A percentile compares a stretch with the other conserved stretches of the same genome.
Evolutionary conservation across 2,329 filamentous ascomycete species (phyloP).

Genomic region (Penicillium sp.): DNA sequence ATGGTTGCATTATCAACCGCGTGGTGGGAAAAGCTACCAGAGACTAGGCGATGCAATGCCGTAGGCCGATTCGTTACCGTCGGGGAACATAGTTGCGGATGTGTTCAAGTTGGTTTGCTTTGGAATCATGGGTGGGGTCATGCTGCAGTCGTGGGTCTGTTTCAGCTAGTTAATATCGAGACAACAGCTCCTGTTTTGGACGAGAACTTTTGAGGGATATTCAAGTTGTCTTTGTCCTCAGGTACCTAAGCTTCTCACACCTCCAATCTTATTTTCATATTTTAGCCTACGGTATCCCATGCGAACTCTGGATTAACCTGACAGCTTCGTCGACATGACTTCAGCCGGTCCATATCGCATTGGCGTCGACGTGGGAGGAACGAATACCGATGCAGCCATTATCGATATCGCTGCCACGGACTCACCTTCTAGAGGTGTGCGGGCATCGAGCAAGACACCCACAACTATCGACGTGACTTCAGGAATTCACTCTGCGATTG

Average conservation of each 20-base stretch:
- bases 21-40: background rate
- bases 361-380: constrained; percentile 47
- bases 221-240: too few species aligned
- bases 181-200: too few species aligned
- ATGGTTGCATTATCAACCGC: background rate
- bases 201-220: too few species aligned
- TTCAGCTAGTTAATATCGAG: too few species aligned
- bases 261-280: too few species aligned
- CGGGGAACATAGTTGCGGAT: too few species aligned
- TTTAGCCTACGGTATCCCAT: too few species aligned
- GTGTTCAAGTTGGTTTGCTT: too few species aligned
- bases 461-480: constrained; percentile 46
- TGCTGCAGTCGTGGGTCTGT: background rate
- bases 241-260: too few species aligned
- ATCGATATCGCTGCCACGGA: constrained; percentile 32
- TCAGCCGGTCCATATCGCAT: constrained; percentile 44
- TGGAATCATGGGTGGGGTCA: background rate
- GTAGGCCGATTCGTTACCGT: background rate
- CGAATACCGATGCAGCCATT: constrained; percentile 42
- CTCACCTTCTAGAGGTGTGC: constrained; percentile 32
- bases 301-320: background rate
- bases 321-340: background rate
- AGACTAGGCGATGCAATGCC: background rate
- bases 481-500: constrained; percentile 47
- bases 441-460: constrained; percentile 42